These are phyloP conservation scores for Calendula officinalis DNA, from an alignment of 129 eudicot genomes.

Conservation along the genomic window DNA sequence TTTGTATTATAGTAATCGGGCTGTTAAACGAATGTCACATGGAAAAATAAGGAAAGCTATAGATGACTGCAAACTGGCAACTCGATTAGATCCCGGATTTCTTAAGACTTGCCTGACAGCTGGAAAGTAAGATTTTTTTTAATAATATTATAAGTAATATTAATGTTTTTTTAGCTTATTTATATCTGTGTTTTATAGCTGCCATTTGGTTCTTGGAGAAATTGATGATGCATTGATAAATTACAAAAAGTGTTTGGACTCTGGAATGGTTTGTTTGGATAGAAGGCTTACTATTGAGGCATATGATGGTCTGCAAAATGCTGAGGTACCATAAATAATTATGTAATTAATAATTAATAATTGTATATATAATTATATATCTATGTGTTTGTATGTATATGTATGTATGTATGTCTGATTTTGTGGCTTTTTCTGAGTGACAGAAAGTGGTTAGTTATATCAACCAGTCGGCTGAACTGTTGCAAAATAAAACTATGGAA, in stretches of 20 bases:
- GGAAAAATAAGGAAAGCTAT: constrained; percentile 37
- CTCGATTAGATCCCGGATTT: constrained; percentile 31
- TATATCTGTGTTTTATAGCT: constrained; percentile 32
- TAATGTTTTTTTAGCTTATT: not conserved
- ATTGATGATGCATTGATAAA: constrained; percentile 51
- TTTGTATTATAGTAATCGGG: constrained; percentile 31
- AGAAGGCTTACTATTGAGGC: constrained; percentile 71
- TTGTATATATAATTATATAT: not conserved
- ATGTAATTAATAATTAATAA: constrained; percentile 2
- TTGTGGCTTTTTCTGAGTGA: constrained; percentile 24
- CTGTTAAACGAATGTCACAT: constrained; percentile 28
- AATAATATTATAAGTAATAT: not conserved
- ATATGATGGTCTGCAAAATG: constrained; percentile 71
- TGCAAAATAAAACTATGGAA: constrained; percentile 54
- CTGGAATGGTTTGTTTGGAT: constrained; percentile 59
- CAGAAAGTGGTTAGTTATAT: constrained; percentile 60
- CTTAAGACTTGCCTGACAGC: constrained; percentile 29
- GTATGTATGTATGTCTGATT: constrained; percentile 11
- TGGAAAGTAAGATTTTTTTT: constrained; percentile 34
- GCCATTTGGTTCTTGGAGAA: constrained; percentile 79
- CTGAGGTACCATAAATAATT: constrained; percentile 48
- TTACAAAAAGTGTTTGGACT: constrained; percentile 55
- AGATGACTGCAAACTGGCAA: constrained; percentile 32
- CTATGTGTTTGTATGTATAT: not conserved
- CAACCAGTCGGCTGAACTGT: constrained; percentile 45